Conservation (phyloP, 768 basidiomycete genomes). For the Psilocybe cubensis region DNA sequence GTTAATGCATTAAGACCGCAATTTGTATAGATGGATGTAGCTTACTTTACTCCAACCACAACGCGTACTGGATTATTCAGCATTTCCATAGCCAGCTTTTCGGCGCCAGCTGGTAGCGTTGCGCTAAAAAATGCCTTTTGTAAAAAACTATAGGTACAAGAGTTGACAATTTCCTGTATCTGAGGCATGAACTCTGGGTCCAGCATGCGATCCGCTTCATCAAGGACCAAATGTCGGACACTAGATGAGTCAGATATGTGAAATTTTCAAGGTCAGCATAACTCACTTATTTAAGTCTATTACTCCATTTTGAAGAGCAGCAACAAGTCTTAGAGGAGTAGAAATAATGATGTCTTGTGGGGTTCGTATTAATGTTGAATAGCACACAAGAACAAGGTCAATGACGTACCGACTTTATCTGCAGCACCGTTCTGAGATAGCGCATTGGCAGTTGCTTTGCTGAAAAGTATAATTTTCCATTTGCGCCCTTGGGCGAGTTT, state of each 20-base stretch:
- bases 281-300: slow-evolving; percentile 77
- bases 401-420: slow-evolving; percentile 75
- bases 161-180: slow-evolving; percentile 82
- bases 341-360: slow-evolving; percentile 84
- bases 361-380: slow-evolving; percentile 4
- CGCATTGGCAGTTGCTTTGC: slow-evolving; percentile 87
- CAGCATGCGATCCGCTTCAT: slow-evolving; percentile 91
- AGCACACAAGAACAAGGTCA: slow-evolving; percentile 1
- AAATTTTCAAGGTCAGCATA: neutral
- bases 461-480: slow-evolving; percentile 83
- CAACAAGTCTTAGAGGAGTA: slow-evolving; percentile 88
- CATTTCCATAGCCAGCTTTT: slow-evolving; percentile 87
- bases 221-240: slow-evolving; percentile 84
- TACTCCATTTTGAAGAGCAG: slow-evolving; percentile 70
- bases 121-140: slow-evolving; percentile 95
- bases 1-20: slow-evolving; percentile 1
- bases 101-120: slow-evolving; percentile 87
- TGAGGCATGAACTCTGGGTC: slow-evolving; percentile 89
- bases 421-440: slow-evolving; percentile 71
- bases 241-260: slow-evolving; percentile 40
- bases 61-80: slow-evolving; percentile 86
- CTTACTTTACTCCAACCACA: slow-evolving; percentile 96
- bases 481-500: slow-evolving; percentile 81
- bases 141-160: slow-evolving; percentile 68
- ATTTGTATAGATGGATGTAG: slow-evolving; percentile 10